These are phyloP conservation scores for Margaritispora aquatica DNA, from an alignment of 495 filamentous ascomycete genomes.

Conservation along the genomic window DNA sequence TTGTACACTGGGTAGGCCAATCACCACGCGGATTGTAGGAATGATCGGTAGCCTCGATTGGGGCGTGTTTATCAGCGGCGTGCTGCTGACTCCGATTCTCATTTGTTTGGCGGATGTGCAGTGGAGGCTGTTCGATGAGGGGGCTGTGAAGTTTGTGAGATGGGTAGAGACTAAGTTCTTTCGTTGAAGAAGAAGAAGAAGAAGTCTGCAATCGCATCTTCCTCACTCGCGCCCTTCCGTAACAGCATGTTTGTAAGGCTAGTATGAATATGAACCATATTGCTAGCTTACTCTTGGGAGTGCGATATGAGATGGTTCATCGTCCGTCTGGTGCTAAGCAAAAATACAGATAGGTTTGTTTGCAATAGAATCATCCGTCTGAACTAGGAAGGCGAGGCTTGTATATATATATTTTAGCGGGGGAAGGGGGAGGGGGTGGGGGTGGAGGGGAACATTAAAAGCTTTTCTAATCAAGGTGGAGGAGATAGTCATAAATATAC, in stretches of 20 bases:
- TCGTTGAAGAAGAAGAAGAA: too few species aligned
- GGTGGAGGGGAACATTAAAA: too few species aligned
- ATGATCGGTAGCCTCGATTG: slow-evolving; percentile 28
- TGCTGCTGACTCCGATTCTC: slow-evolving; percentile 35
- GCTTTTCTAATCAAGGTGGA: too few species aligned
- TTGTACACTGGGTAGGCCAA: slow-evolving; percentile 37
- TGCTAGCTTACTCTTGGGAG: neutral
- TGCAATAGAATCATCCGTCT: too few species aligned
- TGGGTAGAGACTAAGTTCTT: neutral
- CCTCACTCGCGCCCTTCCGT: neutral
- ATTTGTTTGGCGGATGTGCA: slow-evolving; percentile 47
- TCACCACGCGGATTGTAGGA: slow-evolving; percentile 35
- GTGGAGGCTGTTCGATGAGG: slow-evolving; percentile 46
- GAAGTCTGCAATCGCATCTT: too few species aligned
- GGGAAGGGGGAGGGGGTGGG: too few species aligned
- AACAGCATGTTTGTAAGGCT: neutral
- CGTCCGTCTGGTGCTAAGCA: neutral
- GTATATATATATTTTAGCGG: too few species aligned
- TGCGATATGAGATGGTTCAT: neutral
- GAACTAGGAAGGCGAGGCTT: too few species aligned
- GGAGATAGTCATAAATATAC: too few species aligned
- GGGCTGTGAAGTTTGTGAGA: slow-evolving; percentile 1
- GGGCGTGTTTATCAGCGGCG: slow-evolving; percentile 35
- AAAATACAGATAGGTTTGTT: neutral
- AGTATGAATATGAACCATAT: neutral